Evolutionary conservation across 495 filamentous ascomycete species (phyloP), one percentile per base, ranked within the genome.

Genomic region (Recurvomyces mirabilis): DNA sequence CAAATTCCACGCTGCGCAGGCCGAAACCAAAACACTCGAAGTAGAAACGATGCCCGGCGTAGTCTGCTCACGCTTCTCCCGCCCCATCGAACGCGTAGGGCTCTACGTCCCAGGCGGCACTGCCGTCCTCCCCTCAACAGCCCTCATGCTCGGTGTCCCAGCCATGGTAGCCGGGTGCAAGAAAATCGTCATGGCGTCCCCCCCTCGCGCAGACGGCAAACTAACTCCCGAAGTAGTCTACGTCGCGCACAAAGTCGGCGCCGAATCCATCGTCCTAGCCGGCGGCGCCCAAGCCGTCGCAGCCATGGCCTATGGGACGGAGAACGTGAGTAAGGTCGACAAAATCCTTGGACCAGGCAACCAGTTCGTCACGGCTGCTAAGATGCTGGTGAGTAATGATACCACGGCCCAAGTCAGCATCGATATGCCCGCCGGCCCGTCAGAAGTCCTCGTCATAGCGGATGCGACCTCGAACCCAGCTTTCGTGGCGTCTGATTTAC

Each of bases 1-100:
- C 44, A 81, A 80, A 53, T 98, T 98, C 72, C 91, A 98, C 65
- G 72, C 81, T 15, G 88, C 87, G 0, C 91, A 98, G 53, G 77
- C 73, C 53, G 80, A 91, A 53, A 77, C 83, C 36, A 79, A 82
- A 56, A 72, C 84, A 3, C 68, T 96, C 14, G 58, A 73, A 48
- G 82, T 98, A 29, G 88, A 94, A 66, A 98, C 91, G 2, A 98
- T 98, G 91, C 91, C 91, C 5, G 91, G 91, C 29, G 86, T 98
- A 12, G 71, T 82, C 33, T 98, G 91, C 71, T 91, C 85, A 38
- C 85, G 91, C 37, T 96, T 96, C 68, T 81, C 82, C 1, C 73
- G 93, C 2, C 78, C 91, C 0, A 95, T 98, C 46, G 91, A 96
- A 60, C 72, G 86, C 14, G 91, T 98, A 23, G 91, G 91, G 41